phyloP scores from a whole-genome alignment of 495 filamentous ascomycete species.

The Pyrenopolyporus hunteri region DNA sequence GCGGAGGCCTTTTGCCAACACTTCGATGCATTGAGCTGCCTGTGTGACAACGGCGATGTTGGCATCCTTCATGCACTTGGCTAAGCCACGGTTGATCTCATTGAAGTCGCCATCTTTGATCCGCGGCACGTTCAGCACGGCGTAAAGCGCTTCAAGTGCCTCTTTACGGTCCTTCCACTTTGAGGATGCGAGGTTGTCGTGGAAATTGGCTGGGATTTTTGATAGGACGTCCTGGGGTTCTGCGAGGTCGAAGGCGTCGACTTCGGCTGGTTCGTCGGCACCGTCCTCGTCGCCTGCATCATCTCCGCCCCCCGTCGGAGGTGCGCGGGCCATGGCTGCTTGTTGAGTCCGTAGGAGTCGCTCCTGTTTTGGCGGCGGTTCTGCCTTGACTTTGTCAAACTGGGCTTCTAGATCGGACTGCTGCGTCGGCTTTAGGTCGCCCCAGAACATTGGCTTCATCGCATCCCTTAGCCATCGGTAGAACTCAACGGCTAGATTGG shows the following conservation, averaged over 20 bases:
- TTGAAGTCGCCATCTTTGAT: conserved; percentile 91
- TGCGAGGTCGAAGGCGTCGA: conserved; percentile 85
- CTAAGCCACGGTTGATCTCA: conserved; percentile 79
- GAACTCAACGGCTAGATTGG: conserved; percentile 88
- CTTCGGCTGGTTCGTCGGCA: conserved; percentile 71
- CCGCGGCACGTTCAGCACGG: conserved; percentile 79
- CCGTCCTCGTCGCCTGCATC: conserved; percentile 66
- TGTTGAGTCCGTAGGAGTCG: conserved; percentile 88
- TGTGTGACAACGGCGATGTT: conserved; percentile 94
- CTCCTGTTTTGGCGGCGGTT: conserved; percentile 87
- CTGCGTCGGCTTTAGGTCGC: conserved; percentile 92
- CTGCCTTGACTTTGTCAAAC: conserved; percentile 90
- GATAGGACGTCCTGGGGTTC: conserved; percentile 86
- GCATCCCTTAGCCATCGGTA: conserved; percentile 97
- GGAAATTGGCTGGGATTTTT: conserved; percentile 82
- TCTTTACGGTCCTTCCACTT: conserved; percentile 99
- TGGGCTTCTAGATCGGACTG: conserved; percentile 92
- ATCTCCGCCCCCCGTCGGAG: conserved; percentile 59
- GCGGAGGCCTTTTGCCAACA: conserved; percentile 87
- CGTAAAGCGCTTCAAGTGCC: conserved; percentile 80
- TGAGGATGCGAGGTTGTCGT: conserved; percentile 80
- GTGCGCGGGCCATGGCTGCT: conserved; percentile 74
- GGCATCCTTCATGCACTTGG: conserved; percentile 98
- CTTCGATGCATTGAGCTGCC: conserved; percentile 91
- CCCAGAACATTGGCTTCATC: conserved; percentile 98